Percentiles rank a stretch among this genome's conserved stretches.
Evolutionary conservation across 2,329 filamentous ascomycete genomes (phyloP).

Genomic region (Cadophora malorum): DNA sequence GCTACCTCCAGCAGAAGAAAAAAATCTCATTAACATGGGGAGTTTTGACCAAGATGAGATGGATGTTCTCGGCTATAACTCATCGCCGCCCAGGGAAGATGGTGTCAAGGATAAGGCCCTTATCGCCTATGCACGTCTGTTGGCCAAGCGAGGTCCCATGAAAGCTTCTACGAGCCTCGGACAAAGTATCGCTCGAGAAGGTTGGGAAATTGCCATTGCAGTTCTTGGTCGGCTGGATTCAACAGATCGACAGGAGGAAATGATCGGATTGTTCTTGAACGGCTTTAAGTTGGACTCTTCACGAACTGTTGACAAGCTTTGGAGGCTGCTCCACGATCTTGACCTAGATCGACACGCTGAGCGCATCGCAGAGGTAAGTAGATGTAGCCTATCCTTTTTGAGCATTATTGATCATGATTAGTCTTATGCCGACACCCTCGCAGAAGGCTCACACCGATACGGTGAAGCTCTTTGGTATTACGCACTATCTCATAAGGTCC

Average conservation of each 20-base stretch:
- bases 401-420: constrained; percentile 49
- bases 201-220: constrained; percentile 89
- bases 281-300: constrained; percentile 76
- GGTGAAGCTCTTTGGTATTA: constrained; percentile 92
- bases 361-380: constrained; percentile 79
- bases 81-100: constrained; percentile 63
- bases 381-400: neutral
- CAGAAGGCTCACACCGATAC: constrained; percentile 75
- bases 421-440: constrained; percentile 83
- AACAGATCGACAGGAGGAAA: constrained; percentile 70
- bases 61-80: constrained; percentile 73
- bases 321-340: constrained; percentile 77
- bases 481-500: constrained; percentile 77
- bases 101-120: constrained; percentile 82
- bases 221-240: constrained; percentile 84
- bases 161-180: constrained; percentile 32
- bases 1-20: constrained; percentile 68
- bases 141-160: constrained; percentile 59
- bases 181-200: constrained; percentile 59
- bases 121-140: constrained; percentile 73
- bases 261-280: constrained; percentile 74
- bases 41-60: constrained; percentile 84
- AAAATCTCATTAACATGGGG: constrained; percentile 58
- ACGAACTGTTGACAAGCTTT: constrained; percentile 79
- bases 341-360: constrained; percentile 81